These are phyloP conservation scores for Penicillium frequentans DNA, from an alignment of 2,329 filamentous ascomycete genomes.

Conservation along the genomic window DNA sequence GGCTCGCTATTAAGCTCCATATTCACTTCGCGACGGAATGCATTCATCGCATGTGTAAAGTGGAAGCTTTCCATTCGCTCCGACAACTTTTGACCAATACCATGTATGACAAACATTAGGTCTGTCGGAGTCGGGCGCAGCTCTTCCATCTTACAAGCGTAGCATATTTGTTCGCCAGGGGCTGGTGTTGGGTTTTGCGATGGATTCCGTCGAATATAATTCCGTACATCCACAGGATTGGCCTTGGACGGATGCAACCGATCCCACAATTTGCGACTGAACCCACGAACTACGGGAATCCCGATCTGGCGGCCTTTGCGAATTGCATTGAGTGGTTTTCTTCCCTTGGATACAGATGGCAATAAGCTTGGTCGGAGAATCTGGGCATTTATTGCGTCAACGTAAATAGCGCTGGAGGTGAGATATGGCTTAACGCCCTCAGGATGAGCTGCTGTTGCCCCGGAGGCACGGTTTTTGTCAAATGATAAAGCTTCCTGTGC, in stretches of 20 bases:
- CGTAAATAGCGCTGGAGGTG: slow-evolving; percentile 83
- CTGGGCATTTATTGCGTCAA: slow-evolving; percentile 73
- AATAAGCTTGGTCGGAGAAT: slow-evolving; percentile 82
- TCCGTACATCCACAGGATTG: slow-evolving; percentile 41
- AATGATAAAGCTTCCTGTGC: slow-evolving; percentile 12
- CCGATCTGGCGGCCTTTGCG: slow-evolving; percentile 80
- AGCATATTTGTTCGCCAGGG: slow-evolving; percentile 37
- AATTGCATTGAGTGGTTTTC: slow-evolving; percentile 79
- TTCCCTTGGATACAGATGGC: slow-evolving; percentile 80
- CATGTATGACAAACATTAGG: slow-evolving; percentile 86
- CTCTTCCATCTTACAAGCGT: slow-evolving; percentile 64
- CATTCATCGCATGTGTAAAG: slow-evolving; percentile 94
- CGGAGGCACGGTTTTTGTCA: slow-evolving; percentile 43
- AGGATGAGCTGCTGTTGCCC: slow-evolving; percentile 41
- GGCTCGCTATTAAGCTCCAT: slow-evolving; percentile 73
- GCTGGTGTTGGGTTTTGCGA: slow-evolving; percentile 27
- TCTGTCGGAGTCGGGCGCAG: slow-evolving; percentile 74
- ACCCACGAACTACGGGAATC: slow-evolving; percentile 84
- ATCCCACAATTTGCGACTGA: slow-evolving; percentile 75
- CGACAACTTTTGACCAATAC: slow-evolving; percentile 94
- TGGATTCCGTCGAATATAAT: slow-evolving; percentile 43
- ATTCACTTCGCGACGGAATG: slow-evolving; percentile 82
- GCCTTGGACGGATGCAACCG: slow-evolving; percentile 62
- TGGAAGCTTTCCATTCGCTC: slow-evolving; percentile 95
- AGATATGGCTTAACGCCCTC: slow-evolving; percentile 61